Percentiles rank a stretch among this genome's conserved stretches.
Conservation (phyloP, 257 asterid species). For the Capsicum pubescens region DNA sequence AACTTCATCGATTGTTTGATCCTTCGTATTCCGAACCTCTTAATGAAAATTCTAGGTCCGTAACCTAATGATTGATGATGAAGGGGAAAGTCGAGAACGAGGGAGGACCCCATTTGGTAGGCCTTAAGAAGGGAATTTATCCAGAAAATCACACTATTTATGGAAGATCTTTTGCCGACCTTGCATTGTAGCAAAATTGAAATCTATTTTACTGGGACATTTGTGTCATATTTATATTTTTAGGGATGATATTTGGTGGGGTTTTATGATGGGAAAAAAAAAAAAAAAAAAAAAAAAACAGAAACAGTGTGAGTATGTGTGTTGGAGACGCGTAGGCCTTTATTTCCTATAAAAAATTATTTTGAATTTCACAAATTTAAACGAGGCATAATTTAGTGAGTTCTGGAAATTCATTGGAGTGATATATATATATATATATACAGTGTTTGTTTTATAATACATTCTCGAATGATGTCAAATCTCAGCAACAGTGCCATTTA, state of each 20-base stretch:
- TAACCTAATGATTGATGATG: neutral
- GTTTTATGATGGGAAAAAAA: neutral
- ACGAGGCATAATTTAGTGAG: neutral
- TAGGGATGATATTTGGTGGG: neutral
- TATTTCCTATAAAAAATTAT: too few relatives aligned
- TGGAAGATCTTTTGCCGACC: neutral
- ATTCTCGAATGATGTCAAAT: neutral
- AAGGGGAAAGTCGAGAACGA: neutral
- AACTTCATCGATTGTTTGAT: rapidly evolving
- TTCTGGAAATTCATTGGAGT: neutral
- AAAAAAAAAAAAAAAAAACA: neutral
- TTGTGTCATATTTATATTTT: neutral
- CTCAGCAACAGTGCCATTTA: neutral
- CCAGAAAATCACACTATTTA: neutral
- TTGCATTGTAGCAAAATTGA: neutral
- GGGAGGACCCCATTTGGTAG: constrained; percentile 10
- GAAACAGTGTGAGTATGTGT: neutral
- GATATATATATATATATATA: too few relatives aligned
- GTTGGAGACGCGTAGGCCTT: neutral
- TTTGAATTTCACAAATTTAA: neutral
- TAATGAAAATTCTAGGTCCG: neutral
- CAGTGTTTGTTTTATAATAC: too few relatives aligned
- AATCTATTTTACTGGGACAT: neutral
- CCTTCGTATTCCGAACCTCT: neutral
- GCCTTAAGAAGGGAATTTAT: neutral